A percentile compares a stretch with the other conserved stretches of the same genome.
These are phyloP conservation scores for Hymenotorrendiella dingleyae DNA, from an alignment of 2,329 filamentous ascomycete species.

Conservation along the genomic window DNA sequence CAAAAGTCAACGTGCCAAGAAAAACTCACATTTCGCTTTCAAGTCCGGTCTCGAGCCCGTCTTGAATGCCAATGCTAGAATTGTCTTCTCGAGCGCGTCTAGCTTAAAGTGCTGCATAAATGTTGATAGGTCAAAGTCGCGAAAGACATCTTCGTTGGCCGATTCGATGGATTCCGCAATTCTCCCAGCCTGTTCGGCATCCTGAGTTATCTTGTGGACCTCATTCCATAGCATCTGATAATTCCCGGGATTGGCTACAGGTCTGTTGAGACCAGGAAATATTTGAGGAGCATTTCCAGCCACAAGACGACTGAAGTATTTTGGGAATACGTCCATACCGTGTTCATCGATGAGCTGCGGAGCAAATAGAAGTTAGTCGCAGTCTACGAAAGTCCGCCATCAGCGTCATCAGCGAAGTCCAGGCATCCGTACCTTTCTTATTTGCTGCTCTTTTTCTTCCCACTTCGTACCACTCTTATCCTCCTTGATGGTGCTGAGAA, in stretches of 20 bases:
- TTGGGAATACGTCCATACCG: slow-evolving; percentile 98
- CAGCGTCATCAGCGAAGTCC: too few relatives aligned
- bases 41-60: slow-evolving; percentile 73
- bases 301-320: slow-evolving; percentile 90
- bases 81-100: slow-evolving; percentile 79
- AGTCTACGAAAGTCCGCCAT: neutral
- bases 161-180: slow-evolving; percentile 92
- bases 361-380: slow-evolving; percentile 3
- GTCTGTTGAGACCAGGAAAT: slow-evolving; percentile 72
- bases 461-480: slow-evolving; percentile 89
- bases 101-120: slow-evolving; percentile 97
- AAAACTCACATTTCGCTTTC: slow-evolving; percentile 72
- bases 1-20: neutral
- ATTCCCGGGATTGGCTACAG: slow-evolving; percentile 69
- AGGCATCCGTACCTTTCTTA: slow-evolving; percentile 81
- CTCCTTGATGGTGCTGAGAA: slow-evolving; percentile 91
- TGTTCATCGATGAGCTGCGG: slow-evolving; percentile 84
- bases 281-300: slow-evolving; percentile 87
- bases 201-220: slow-evolving; percentile 77
- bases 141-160: slow-evolving; percentile 86
- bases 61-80: slow-evolving; percentile 85
- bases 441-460: slow-evolving; percentile 85
- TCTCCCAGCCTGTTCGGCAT: slow-evolving; percentile 76
- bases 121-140: slow-evolving; percentile 90
- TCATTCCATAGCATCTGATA: slow-evolving; percentile 78